A percentile compares a stretch with the other conserved stretches of the same genome.
phyloP scores from a whole-genome alignment of 2,329 filamentous ascomycete species.

The Aspergillus spinulosporus region DNA sequence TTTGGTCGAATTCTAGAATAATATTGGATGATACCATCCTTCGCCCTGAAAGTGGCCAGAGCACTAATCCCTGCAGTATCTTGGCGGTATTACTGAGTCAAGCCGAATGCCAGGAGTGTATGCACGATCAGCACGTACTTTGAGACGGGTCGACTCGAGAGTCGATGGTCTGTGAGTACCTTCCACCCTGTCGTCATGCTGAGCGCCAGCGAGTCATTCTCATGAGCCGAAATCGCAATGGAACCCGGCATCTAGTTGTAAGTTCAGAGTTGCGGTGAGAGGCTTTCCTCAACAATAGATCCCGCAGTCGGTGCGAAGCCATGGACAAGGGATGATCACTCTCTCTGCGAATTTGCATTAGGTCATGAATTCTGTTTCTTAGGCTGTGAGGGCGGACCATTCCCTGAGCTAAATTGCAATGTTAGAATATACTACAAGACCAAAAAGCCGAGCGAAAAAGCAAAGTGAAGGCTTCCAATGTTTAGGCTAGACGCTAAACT shows the following conservation, averaged over 20 bases:
- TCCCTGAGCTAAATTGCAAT: not conserved
- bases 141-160: constrained; percentile 8
- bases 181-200: constrained; percentile 5
- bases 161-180: constrained; percentile 3
- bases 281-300: constrained; percentile 1
- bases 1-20: constrained; percentile 7
- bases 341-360: constrained; percentile 1
- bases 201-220: constrained; percentile 1
- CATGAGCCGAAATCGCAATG: not conserved
- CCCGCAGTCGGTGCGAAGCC: not conserved
- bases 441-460: constrained; percentile 19
- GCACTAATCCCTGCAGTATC: constrained; percentile 22
- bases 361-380: constrained; percentile 1
- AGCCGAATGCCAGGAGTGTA: constrained; percentile 12
- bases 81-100: constrained; percentile 14
- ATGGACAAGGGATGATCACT: constrained; percentile 4
- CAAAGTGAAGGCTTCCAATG: constrained; percentile 12
- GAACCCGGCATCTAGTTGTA: constrained; percentile 2
- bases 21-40: constrained; percentile 8
- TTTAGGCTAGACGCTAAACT: constrained; percentile 16
- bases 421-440: constrained; percentile 17
- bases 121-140: constrained; percentile 20
- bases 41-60: not conserved
- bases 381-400: not conserved
- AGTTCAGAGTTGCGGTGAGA: constrained; percentile 18